These are phyloP conservation scores for Tricharina praecox DNA, from an alignment of 495 filamentous ascomycete genomes.

Conservation along the genomic window DNA sequence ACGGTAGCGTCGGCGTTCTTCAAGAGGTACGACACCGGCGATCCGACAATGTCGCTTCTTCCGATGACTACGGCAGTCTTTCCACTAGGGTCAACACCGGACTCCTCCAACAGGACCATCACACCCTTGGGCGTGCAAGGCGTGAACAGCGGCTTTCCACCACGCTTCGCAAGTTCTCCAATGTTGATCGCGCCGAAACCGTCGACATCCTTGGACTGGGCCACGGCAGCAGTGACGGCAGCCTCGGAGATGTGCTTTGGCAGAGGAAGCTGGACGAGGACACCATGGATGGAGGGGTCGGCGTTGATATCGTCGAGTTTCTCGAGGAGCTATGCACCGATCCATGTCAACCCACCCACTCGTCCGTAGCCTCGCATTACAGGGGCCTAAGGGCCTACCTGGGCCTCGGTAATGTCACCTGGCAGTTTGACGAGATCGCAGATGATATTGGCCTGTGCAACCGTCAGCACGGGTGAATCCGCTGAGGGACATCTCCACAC, in stretches of 20 bases:
- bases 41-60: constrained; percentile 91
- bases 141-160: constrained; percentile 68
- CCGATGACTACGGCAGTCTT: constrained; percentile 93
- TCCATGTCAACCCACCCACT: background rate
- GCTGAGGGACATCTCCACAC: constrained; percentile 6
- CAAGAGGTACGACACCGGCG: constrained; percentile 84
- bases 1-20: constrained; percentile 94
- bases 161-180: constrained; percentile 86
- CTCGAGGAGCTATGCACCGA: constrained; percentile 34
- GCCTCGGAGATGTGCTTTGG: constrained; percentile 81
- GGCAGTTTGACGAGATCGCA: constrained; percentile 72
- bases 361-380: background rate
- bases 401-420: constrained; percentile 62
- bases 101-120: constrained; percentile 75
- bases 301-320: constrained; percentile 69
- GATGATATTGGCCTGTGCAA: constrained; percentile 59
- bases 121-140: constrained; percentile 95
- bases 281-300: constrained; percentile 72
- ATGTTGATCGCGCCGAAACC: constrained; percentile 89
- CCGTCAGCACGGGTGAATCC: constrained; percentile 6
- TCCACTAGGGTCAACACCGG: constrained; percentile 64
- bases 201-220: constrained; percentile 92
- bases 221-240: constrained; percentile 70
- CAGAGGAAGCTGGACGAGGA: constrained; percentile 83
- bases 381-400: constrained; percentile 25